These are phyloP conservation scores for Erysiphe pulchra DNA, from an alignment of 2,329 filamentous ascomycete genomes.

Conservation along the genomic window DNA sequence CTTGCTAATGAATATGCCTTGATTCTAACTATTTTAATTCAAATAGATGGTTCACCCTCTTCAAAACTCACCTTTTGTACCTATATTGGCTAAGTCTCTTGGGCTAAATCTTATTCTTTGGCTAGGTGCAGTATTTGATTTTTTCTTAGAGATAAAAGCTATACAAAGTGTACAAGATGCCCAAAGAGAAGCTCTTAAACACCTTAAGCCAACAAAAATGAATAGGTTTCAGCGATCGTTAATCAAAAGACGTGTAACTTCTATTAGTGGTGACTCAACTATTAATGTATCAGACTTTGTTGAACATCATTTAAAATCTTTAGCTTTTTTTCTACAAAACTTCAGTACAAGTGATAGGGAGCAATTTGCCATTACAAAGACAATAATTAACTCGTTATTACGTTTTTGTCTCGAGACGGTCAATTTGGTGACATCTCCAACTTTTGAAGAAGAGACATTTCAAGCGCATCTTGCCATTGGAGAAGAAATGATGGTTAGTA, in stretches of 20 bases:
- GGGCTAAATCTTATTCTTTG: conserved; percentile 17
- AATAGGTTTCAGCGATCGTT: conserved; percentile 35
- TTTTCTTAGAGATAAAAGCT: conserved; percentile 19
- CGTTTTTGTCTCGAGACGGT: conserved; percentile 31
- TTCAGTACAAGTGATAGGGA: conserved; percentile 7
- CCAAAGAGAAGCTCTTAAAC: conserved; percentile 19
- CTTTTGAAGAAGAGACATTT: conserved; percentile 36
- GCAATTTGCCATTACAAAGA: conserved; percentile 14
- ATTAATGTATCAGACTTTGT: conserved; percentile 27
- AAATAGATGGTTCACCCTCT: conserved; percentile 29
- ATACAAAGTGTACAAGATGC: conserved; percentile 18
- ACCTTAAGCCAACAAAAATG: conserved; percentile 23
- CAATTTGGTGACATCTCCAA: conserved; percentile 17
- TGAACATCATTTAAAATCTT: conserved; percentile 16
- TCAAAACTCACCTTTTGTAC: conserved; percentile 27
- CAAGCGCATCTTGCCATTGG: conserved; percentile 30
- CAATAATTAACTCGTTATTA: conserved; percentile 18
- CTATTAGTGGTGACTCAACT: conserved; percentile 34
- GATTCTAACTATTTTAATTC: conserved; percentile 14
- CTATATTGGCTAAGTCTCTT: conserved; percentile 18
- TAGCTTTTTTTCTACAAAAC: conserved; percentile 20
- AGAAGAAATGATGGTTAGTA: conserved; percentile 5
- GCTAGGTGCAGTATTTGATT: conserved; percentile 26
- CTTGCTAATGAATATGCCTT: conserved; percentile 7
- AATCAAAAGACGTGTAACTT: conserved; percentile 25